phyloP scores from a whole-genome alignment of 164 flowering plant species.

The Kalanchoe fedtschenkoi region DNA sequence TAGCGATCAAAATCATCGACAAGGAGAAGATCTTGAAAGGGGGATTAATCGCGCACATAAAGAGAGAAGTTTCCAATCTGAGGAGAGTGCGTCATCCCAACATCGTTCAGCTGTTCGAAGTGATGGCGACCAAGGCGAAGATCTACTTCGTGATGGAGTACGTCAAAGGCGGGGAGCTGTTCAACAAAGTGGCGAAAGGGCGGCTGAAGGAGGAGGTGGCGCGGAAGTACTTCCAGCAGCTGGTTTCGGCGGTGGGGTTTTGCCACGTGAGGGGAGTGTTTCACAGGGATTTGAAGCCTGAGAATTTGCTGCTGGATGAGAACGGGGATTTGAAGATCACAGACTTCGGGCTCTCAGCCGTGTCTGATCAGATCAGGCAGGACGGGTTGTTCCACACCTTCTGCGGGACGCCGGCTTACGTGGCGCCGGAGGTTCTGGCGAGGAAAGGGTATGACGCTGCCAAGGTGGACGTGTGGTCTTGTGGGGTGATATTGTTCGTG shows the following conservation, averaged over 20 bases:
- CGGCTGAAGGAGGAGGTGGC: conserved; percentile 58
- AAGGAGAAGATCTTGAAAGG: conserved; percentile 66
- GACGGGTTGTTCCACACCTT: conserved; percentile 75
- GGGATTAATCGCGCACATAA: conserved; percentile 54
- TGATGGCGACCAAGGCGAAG: conserved; percentile 76
- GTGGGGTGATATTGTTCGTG: conserved; percentile 65
- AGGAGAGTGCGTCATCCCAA: conserved; percentile 71
- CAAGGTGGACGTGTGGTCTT: conserved; percentile 74
- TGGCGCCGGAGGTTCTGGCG: conserved; percentile 69
- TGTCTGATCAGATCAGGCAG: conserved; percentile 65
- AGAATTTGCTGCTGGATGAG: conserved; percentile 60
- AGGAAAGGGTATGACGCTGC: conserved; percentile 64
- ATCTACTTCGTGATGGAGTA: conserved; percentile 79
- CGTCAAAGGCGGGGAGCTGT: conserved; percentile 68
- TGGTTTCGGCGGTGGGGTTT: conserved; percentile 64
- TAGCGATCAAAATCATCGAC: conserved; percentile 70
- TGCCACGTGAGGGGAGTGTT: conserved; percentile 73
- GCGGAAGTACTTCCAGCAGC: conserved; percentile 61
- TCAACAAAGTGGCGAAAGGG: conserved; percentile 69
- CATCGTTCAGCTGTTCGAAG: conserved; percentile 67
- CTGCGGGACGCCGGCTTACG: conserved; percentile 79
- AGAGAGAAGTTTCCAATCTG: conserved; percentile 70
- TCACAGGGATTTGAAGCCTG: conserved; percentile 73
- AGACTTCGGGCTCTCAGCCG: conserved; percentile 67
- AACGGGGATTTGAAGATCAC: conserved; percentile 60